Evolutionary conservation across 345 rosid species (phyloP).

Genomic region (Raphanus sativus): DNA sequence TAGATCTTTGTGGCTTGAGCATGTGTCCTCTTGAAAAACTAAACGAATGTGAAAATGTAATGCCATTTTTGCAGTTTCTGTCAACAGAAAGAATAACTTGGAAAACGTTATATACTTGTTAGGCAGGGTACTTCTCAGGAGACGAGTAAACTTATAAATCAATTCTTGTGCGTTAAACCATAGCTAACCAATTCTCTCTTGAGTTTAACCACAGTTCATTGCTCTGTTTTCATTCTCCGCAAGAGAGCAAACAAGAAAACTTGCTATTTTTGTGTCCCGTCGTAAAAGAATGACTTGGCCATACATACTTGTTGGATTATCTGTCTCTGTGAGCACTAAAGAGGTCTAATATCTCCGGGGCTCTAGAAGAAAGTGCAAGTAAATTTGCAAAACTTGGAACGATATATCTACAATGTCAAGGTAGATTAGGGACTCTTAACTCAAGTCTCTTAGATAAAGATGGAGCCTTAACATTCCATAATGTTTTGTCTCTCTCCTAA

Average conservation of each 20-base stretch:
- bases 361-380: conserved; percentile 5
- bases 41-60: conserved; percentile 16
- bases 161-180: neutral
- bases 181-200: neutral
- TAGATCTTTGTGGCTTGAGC: conserved; percentile 19
- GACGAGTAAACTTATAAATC: too few relatives aligned
- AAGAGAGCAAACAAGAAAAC: conserved; percentile 50
- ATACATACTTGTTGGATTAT: neutral
- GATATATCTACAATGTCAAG: conserved; percentile 91
- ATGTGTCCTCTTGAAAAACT: neutral
- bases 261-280: conserved; percentile 65
- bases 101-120: neutral
- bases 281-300: conserved; percentile 69
- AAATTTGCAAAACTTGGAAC: conserved; percentile 80
- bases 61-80: neutral
- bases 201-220: neutral
- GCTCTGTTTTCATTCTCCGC: neutral
- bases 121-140: neutral
- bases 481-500: neutral
- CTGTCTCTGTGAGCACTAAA: conserved; percentile 1
- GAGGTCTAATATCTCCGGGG: neutral
- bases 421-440: conserved; percentile 28
- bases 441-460: neutral
- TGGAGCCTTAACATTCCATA: neutral
- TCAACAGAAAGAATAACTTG: neutral